A percentile compares a stretch with the other conserved stretches of the same genome.
Evolutionary conservation across 371 early-diverging fungal genomes (phyloP).

Genomic region (Vairimorpha necatrix): DNA sequence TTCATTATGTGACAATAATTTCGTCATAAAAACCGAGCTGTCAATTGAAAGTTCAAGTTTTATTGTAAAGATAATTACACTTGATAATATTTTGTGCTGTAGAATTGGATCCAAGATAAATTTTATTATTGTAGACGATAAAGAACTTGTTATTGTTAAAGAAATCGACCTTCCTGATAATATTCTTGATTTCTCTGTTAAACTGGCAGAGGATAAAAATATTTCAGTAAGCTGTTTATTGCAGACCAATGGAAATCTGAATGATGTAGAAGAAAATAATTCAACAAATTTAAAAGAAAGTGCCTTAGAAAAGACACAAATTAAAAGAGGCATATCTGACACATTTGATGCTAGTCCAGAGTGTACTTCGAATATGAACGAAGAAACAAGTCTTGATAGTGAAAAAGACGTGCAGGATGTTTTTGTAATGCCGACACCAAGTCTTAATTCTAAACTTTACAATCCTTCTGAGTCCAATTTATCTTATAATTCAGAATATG

Average conservation of each 20-base stretch:
- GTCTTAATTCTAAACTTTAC: not conserved
- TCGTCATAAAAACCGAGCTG: not conserved
- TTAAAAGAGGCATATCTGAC: no score
- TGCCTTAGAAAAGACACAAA: no score
- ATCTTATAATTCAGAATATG: no score
- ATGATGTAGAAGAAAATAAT: not conserved
- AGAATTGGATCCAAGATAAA: not conserved
- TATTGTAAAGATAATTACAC: not conserved
- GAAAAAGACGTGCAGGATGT: no score
- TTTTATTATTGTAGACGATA: not conserved
- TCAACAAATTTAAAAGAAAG: not conserved
- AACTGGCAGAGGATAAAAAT: conserved; percentile 5
- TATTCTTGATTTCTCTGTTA: not conserved
- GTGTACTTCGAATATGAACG: no score
- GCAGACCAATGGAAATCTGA: not conserved
- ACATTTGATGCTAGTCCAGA: no score
- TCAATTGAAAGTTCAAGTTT: not conserved
- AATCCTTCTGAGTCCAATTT: no score
- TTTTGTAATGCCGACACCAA: not conserved
- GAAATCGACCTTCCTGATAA: not conserved
- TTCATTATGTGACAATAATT: not conserved
- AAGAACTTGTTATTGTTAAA: conserved; percentile 4
- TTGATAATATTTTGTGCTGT: not conserved
- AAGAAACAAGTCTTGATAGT: no score
- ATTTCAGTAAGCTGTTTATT: not conserved